Base-by-base conservation (phyloP, 352 stramenopile species). In the Phytopythium vexans region DNA sequence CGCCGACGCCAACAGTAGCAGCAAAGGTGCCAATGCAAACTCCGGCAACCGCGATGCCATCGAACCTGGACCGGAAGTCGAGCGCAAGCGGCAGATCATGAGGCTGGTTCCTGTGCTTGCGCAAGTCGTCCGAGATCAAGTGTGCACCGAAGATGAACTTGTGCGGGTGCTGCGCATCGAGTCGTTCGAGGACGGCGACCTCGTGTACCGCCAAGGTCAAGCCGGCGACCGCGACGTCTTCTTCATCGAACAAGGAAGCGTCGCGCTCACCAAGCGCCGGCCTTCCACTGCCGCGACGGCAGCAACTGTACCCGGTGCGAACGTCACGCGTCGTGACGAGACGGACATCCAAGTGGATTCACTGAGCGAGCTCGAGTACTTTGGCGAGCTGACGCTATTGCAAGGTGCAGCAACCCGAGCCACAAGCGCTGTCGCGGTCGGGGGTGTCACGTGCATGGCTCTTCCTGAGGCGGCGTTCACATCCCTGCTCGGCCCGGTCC, bases 201-300 rank as follows among this genome's bases (percentile, higher is more conserved):
- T 84, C 63, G 79, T 93, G 57, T 86, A 78, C 47, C 67, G 40
- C 11, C 76, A 93, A 55, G 82, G 78, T 11, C 67, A 89, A 8
- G 8, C 49, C 1, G 78, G 47, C 15, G 6, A 84, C 16, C 64
- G 66, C n/a, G 77, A 83, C 15, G 33, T 91, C 6, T 78, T 72
- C 56, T 86, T 93, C 53, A 81, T 93, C 41, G 78, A 91, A 38
- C 70, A 84, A 53, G 82, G 82, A 8, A 75, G 76, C 34, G 77
- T 93, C 36, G 61, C 82, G 38, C 79, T 91, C 55, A 88, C 79
- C 14, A 80, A 88, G 47, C 74, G 73, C 27, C 52, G 59, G 39
- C 48, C 51, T 14, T 40, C 47, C 0, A 57, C 61, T 45, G 41
- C 60, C 34, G 61, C 41, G 35, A 58, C 43, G 0, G 15, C 21